Base-by-base conservation (phyloP, 2,329 filamentous ascomycete species). In the Calonectria crousiana region DNA sequence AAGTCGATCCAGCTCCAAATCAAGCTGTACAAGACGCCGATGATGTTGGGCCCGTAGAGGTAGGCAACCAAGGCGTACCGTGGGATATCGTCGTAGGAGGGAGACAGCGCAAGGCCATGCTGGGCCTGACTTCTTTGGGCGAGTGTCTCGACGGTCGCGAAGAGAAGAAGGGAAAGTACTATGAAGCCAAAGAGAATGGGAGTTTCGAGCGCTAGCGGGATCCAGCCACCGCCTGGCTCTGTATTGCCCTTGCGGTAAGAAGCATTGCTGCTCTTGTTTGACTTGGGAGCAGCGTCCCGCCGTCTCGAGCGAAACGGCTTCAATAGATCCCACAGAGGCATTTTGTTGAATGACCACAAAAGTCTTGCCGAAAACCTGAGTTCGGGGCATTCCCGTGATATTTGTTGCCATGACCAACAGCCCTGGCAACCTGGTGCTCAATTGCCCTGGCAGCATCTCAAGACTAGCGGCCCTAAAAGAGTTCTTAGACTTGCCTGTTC, bases 161-260 rank as follows among this genome's bases (percentile, higher is more conserved):
- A 60, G n/a, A 60, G 53, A 60, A 60, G 32, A 26, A 60, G 32
- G 26, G 53, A 60, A 18, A 60, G n/a, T 8, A 18, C n/a, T n/a
- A 60, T 60, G 32, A 60, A 60, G n/a, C 53, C 11, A 20, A 60
- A 60, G 53, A 60, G 53, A 60, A 60, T 60, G 11, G 53, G 53
- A 2, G 53, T 60, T 60, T 60, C 53, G n/a, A 60, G 32, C 23
- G 53, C 53, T 4, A 60, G 53, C n/a, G 53, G 53, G 32, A 60
- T 60, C 53, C 53, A 60, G 32, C 53, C 51, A 14, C 51, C 51
- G 26, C 51, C 51, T 53, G 51, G 51, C 26, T 53, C 51, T 18
- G 51, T 53, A 30, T 53, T 30, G 26, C 26, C 53, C 20, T 16
- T 34, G 52, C 38, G 32, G 16, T 32, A 11, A 23, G n/a, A n/a